Base-by-base conservation (phyloP, 2,329 filamentous ascomycete species). In the Sporothrix variecibatus region DNA sequence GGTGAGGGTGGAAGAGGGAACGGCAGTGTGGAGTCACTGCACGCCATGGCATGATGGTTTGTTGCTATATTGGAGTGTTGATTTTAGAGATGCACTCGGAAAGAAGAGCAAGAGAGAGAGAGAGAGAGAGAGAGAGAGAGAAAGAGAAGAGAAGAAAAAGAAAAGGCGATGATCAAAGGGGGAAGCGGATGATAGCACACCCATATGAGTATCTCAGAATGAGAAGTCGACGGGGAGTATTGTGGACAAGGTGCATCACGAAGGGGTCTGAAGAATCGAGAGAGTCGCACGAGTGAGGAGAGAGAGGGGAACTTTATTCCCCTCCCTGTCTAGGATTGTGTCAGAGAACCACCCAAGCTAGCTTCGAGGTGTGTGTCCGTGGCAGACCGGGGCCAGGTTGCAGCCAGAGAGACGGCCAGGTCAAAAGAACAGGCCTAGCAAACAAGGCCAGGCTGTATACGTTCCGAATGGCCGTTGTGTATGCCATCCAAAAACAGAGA, bases 291-390 rank as follows among this genome's bases (percentile, higher is more conserved):
- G 31, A 60, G 34, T 8, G 23, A 20, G 38, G 40, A 28, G 7
- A 34, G 7, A 34, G 38, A 31, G 23, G 40, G 23, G 28, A 34
- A 38, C 31, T 51, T 38, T 15, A 38, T 11, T 31, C 51, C 38
- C 53, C 28, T 43, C 34, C 34, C 51, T 71, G 69, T 68, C 65
- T 34, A 68, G 23, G 38, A 71, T 60, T 38, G 53, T 71, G 69
- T 71, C 53, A 49, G 69, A 71, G 69, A 62, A 46, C 53, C 53
- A 34, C 17, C 9, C 28, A 70, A 49, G 28, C 28, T 51, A 53
- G 65, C 65, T 34, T 53, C 26, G 28, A 12, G 65, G 46, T 70
- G 67, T 38, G 67, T 70, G 67, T 49, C 43, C 53, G 28, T 53
- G 65, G 40, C 64, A 49, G 60, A 26, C 60, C 34, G 7, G 34